phyloP scores from a whole-genome alignment of 495 filamentous ascomycete genomes.

The Lasiosphaeriaceae sp. region DNA sequence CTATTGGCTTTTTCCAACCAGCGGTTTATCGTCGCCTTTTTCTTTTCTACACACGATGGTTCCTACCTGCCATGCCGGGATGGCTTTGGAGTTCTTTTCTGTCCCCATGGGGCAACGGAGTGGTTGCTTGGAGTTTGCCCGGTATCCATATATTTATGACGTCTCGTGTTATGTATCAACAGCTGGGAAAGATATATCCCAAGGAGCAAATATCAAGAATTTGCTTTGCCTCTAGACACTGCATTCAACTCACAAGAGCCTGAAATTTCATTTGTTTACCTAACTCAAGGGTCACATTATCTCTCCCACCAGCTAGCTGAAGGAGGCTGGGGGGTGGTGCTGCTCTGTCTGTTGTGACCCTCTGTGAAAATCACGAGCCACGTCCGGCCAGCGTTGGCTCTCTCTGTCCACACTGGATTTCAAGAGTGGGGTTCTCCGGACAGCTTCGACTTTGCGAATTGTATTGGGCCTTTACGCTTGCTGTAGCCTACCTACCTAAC shows the following conservation, averaged over 20 bases:
- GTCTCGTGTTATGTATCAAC: conserved; percentile 4
- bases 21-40: background rate
- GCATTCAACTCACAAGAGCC: too few species aligned
- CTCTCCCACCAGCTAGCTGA: too few species aligned
- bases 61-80: background rate
- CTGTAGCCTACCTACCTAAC: too few species aligned
- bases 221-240: background rate
- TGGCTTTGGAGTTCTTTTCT: background rate
- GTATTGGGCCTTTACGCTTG: background rate
- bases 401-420: too few species aligned
- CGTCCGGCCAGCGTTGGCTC: background rate
- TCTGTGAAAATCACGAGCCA: too few species aligned
- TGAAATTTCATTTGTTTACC: too few species aligned
- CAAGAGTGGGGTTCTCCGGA: conserved; percentile 9
- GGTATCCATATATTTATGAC: background rate
- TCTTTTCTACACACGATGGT: background rate
- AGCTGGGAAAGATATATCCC: background rate
- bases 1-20: background rate
- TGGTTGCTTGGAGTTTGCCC: background rate
- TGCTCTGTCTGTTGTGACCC: too few species aligned
- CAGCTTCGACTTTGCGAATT: background rate
- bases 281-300: too few species aligned
- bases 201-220: background rate
- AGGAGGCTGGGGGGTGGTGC: too few species aligned
- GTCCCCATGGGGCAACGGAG: background rate